Evolutionary conservation across 2,329 filamentous ascomycete genomes (phyloP), one percentile per base, ranked within the genome.

Genomic region (Gyromitra esculenta): DNA sequence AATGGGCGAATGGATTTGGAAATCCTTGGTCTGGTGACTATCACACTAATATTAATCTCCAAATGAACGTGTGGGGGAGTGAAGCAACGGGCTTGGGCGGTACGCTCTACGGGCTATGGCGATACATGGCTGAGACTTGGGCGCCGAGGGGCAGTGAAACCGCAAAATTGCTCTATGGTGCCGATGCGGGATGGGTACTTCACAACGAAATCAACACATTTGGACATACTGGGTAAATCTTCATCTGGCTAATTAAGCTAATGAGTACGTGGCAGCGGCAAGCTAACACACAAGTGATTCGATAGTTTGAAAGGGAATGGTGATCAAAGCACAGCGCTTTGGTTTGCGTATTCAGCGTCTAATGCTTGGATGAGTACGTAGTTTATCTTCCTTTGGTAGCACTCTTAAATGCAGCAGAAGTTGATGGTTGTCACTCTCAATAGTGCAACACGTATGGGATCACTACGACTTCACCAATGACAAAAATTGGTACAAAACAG

Each of bases 31-130:
- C 85, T 11, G 85, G 83, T 1, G 87, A 89, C 78, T 89, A 89
- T 72, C 87, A 89, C 67, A 83, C 85, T 50, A 87, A 89, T 76
- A 89, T 90, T 79, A 89, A 89, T 73, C 73, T 89, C 0, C 87
- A 90, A 78, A 89, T 89, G 88, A 89, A 89, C 75, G 85, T 89
- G 79, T 90, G 88, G 88, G 83, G 82, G 1, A 85, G 85, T 1
- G 87, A 88, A 43, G 84, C 87, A 67, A 88, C 87, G 0, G 87
- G 87, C 0, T 82, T 89, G 0, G 84, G 84, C 0, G 82, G 82
- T 1, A 83, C 87, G 0, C 84, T 87, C 60, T 80, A 82, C 0
- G 84, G 86, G 0, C 81, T 88, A 0, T 89, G 86, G 85, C 82
- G 86, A 6, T 88, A 87, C 71, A 88, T 90, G 82, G 77, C 82